Evolutionary conservation across 2,329 filamentous ascomycete genomes (phyloP), one percentile per base, ranked within the genome.

Genomic region (Colletotrichum shisoi): DNA sequence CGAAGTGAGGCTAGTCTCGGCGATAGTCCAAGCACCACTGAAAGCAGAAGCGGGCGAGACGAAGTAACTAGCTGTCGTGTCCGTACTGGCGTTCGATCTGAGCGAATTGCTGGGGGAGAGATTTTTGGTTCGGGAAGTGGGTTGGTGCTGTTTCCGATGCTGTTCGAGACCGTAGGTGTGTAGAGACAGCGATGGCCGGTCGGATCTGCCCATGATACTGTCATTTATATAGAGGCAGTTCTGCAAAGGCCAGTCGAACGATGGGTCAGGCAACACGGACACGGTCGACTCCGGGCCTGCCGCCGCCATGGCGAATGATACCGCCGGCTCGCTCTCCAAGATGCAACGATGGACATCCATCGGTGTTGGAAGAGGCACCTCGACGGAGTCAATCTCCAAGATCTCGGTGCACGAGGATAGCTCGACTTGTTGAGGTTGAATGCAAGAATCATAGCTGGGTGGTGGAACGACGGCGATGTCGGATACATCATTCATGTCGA

Each of bases 341-440:
- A 17, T 31, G 17, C 31, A 54, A n/a, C 15, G 13, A 9, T 56
- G 37, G 17, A 24, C 12, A 34, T 46, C 17, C 8, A 56, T 21
- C 19, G 45, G 51, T 11, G 48, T 12, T 12, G 60, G 52, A 15
- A 57, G 71, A 66, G 76, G 72, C 56, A 84, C 73, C 68, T 84
- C 80, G 52, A 72, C 76, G 4, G 84, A 85, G 72, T 85, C 84
- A 67, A 85, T 80, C 71, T 86, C 84, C 66, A 83, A 75, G 52
- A 86, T 84, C 73, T 84, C 82, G 56, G 76, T 83, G 6, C 82
- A 80, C n/a, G 79, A 80, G 19, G 79, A 80, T 17, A 86, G 76
- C 72, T 86, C 84, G 58, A 76, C 75, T 53, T 79, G 73, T 52
- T 66, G 71, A 62, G 71, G 67, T 67, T 75, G 74, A 56, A 75